These are phyloP conservation scores for Tothia fuscella DNA, from an alignment of 2,329 filamentous ascomycete species.

Conservation along the genomic window DNA sequence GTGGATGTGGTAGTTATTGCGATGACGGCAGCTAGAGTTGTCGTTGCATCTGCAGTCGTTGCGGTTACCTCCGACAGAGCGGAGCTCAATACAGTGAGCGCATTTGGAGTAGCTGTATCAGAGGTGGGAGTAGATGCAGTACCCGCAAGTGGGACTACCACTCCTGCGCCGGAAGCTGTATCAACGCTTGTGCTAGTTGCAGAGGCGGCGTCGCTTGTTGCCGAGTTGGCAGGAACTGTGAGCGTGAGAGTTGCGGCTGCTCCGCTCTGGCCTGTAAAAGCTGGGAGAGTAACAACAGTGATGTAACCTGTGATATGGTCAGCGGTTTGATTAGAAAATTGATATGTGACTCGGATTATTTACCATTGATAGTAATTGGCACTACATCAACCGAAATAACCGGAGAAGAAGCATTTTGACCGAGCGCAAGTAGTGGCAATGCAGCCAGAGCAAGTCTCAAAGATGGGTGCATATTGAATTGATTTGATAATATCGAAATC, in stretches of 20 bases:
- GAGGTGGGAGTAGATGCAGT: not conserved
- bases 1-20: not conserved
- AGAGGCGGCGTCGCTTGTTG: not conserved
- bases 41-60: not conserved
- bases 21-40: not conserved
- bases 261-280: slow-evolving; percentile 4
- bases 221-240: not conserved
- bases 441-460: not conserved
- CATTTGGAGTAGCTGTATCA: not conserved
- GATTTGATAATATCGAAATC: too few species aligned
- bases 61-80: not conserved
- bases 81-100: not conserved
- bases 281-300: slow-evolving; percentile 6
- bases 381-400: slow-evolving; percentile 1
- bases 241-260: slow-evolving; percentile 5
- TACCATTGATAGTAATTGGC: slow-evolving; percentile 5
- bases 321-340: not conserved
- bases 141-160: slow-evolving; percentile 1
- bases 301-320: slow-evolving; percentile 1
- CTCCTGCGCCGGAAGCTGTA: not conserved
- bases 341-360: not conserved
- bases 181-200: not conserved
- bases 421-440: not conserved
- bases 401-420: not conserved
- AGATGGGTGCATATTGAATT: slow-evolving; percentile 1